These are phyloP conservation scores for Ceratonia siliqua DNA, from an alignment of 306 rosid species.

Conservation along the genomic window DNA sequence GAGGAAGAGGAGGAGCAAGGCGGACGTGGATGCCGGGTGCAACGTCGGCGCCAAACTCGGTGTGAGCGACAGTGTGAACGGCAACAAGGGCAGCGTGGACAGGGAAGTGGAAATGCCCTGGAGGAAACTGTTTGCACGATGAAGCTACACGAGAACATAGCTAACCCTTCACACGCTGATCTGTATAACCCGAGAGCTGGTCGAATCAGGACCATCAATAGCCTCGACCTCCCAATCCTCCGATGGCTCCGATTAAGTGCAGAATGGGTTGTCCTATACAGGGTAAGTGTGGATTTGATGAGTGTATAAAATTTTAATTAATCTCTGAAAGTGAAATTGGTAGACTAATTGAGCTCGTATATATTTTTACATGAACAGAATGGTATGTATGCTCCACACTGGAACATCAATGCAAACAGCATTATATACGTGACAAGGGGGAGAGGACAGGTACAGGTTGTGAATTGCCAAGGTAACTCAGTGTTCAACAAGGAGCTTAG, in stretches of 20 bases:
- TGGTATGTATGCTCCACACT: constrained; percentile 54
- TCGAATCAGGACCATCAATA: constrained; percentile 29
- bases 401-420: constrained; percentile 54
- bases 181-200: constrained; percentile 32
- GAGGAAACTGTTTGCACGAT: constrained; percentile 18
- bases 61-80: neutral
- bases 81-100: neutral
- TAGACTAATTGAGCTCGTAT: too few species aligned
- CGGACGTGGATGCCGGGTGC: neutral
- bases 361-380: constrained; percentile 36
- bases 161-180: constrained; percentile 28
- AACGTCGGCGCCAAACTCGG: neutral
- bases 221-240: constrained; percentile 31
- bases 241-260: constrained; percentile 28
- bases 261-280: constrained; percentile 30
- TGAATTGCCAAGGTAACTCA: constrained; percentile 43
- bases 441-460: constrained; percentile 48
- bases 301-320: too few species aligned
- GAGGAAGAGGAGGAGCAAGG: neutral
- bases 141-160: constrained; percentile 26
- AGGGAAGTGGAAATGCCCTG: neutral
- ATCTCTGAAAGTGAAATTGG: neutral
- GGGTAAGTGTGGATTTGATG: neutral
- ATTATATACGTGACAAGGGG: constrained; percentile 56
- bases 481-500: constrained; percentile 46